A percentile compares a stretch with the other conserved stretches of the same genome.
These are phyloP conservation scores for Monosporascus sp. DNA, from an alignment of 2,329 filamentous ascomycete species.

Conservation along the genomic window DNA sequence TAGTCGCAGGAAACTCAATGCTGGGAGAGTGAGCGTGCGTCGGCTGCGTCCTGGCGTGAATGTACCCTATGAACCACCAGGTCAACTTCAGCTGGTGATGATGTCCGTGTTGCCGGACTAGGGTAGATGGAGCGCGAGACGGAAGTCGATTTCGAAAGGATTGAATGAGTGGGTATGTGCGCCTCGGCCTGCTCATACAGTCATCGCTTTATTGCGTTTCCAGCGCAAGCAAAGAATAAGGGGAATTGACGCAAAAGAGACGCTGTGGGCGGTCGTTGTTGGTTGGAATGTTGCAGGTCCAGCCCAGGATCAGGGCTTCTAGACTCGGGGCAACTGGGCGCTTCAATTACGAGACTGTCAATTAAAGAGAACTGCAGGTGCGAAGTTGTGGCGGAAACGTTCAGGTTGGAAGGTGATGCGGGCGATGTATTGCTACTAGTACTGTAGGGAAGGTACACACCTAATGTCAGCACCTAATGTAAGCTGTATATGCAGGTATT, in stretches of 20 bases:
- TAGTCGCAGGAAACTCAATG: conserved; percentile 5
- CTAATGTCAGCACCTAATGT: no score
- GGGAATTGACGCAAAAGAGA: neutral
- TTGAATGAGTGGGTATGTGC: no score
- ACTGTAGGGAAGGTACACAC: no score
- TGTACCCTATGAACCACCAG: neutral
- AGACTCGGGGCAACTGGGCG: neutral
- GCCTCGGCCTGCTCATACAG: neutral
- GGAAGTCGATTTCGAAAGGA: neutral
- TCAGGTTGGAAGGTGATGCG: no score
- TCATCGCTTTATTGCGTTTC: conserved; percentile 9
- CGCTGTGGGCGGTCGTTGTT: neutral
- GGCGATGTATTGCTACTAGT: no score
- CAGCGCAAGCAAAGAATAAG: conserved; percentile 11
- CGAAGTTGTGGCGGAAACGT: neutral
- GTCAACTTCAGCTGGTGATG: neutral
- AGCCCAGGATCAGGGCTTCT: neutral
- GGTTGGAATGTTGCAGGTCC: neutral
- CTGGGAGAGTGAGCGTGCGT: conserved; percentile 2
- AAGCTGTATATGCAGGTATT: no score
- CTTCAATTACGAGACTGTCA: neutral
- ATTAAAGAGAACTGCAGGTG: neutral
- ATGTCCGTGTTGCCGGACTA: neutral
- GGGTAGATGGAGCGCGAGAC: neutral
- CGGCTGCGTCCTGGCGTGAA: neutral